These are phyloP conservation scores for Kluyveromyces sp. DNA, from an alignment of 1,139 yeast species.

Conservation along the genomic window DNA sequence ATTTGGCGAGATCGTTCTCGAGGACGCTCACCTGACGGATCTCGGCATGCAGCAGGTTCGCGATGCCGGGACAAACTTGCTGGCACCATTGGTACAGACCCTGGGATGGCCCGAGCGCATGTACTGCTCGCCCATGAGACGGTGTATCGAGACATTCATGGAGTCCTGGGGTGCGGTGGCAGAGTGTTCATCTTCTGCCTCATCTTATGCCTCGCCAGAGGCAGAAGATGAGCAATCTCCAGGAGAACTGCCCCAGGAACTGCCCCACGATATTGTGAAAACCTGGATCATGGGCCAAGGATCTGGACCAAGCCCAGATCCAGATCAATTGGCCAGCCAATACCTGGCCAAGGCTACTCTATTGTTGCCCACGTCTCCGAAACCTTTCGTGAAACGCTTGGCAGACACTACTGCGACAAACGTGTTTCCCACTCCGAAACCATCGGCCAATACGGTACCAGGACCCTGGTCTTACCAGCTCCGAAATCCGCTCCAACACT, in stretches of 20 bases:
- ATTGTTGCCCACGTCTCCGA: slow-evolving; percentile 39
- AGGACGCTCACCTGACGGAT: slow-evolving; percentile 40
- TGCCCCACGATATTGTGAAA: not conserved
- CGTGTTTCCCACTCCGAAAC: slow-evolving; percentile 31
- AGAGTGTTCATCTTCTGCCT: too few relatives aligned
- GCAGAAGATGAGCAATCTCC: too few relatives aligned
- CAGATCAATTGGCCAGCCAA: too few relatives aligned
- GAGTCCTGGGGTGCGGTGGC: slow-evolving; percentile 43
- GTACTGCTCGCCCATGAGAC: slow-evolving; percentile 57
- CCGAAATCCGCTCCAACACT: slow-evolving; percentile 19
- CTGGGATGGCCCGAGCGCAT: slow-evolving; percentile 44
- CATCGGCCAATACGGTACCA: slow-evolving; percentile 17
- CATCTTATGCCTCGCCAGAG: too few relatives aligned
- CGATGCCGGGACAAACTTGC: slow-evolving; percentile 38
- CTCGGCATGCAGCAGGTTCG: slow-evolving; percentile 47
- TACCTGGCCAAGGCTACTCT: too few relatives aligned
- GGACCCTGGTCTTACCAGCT: not conserved
- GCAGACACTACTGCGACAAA: slow-evolving; percentile 61
- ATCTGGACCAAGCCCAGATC: too few relatives aligned
- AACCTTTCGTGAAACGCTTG: slow-evolving; percentile 57
- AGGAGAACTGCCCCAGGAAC: not conserved
- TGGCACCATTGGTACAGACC: slow-evolving; percentile 37
- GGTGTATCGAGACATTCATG: slow-evolving; percentile 51
- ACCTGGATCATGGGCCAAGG: too few relatives aligned
- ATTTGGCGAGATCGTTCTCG: slow-evolving; percentile 24